phyloP scores from a whole-genome alignment of 345 rosid species.

The Corchorus olitorius region DNA sequence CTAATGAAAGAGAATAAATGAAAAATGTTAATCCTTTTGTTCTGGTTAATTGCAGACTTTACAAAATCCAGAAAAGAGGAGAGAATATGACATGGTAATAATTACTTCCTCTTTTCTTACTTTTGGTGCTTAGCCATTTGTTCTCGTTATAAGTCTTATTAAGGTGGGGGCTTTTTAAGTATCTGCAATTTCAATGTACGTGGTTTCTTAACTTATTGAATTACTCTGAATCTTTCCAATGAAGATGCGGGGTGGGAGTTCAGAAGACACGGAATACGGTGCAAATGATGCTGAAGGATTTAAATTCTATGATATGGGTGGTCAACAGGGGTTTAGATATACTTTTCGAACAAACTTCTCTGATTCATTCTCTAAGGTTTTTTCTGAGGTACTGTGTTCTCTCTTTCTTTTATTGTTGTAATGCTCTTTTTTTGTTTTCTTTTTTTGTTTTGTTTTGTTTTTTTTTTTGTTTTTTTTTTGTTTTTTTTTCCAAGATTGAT shows the following conservation, averaged over 20 bases:
- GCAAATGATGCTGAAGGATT: slow-evolving; percentile 57
- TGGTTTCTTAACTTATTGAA: slow-evolving; percentile 21
- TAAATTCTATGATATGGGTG: slow-evolving; percentile 41
- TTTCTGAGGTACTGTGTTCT: slow-evolving; percentile 68
- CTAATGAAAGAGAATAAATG: not conserved
- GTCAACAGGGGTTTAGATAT: slow-evolving; percentile 50
- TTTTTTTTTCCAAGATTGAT: not conserved
- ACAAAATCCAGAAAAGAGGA: slow-evolving; percentile 65
- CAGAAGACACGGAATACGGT: slow-evolving; percentile 50
- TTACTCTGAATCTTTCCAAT: slow-evolving; percentile 13
- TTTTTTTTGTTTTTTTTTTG: too few species aligned
- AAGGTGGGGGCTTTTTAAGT: not conserved
- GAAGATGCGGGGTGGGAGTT: slow-evolving; percentile 46
- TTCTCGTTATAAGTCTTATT: not conserved
- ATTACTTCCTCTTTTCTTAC: not conserved
- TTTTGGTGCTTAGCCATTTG: slow-evolving; percentile 2
- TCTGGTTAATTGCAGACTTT: slow-evolving; percentile 51
- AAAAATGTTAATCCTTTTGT: not conserved
- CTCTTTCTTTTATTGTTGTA: not conserved
- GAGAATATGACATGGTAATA: slow-evolving; percentile 66
- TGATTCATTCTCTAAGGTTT: slow-evolving; percentile 79
- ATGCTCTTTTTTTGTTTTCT: too few species aligned
- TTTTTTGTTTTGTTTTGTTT: too few species aligned
- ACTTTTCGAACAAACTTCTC: slow-evolving; percentile 67
- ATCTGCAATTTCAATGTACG: not conserved